These are phyloP conservation scores for Phaeosphaeriaceae sp. DNA, from an alignment of 2,329 filamentous ascomycete species.

Conservation along the genomic window DNA sequence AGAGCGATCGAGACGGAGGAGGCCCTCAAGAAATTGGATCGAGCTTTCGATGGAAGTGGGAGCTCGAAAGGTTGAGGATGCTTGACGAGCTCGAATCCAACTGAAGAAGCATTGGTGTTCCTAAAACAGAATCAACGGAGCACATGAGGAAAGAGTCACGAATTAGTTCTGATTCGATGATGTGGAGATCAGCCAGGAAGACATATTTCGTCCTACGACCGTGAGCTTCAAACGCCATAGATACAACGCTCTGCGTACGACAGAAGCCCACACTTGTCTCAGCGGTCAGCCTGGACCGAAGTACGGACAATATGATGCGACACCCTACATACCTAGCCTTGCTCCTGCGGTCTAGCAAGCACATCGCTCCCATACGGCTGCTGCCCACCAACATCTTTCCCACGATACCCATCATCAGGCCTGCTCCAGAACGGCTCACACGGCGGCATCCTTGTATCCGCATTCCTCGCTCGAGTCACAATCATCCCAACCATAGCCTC, in stretches of 20 bases:
- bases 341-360: neutral
- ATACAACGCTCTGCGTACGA: neutral
- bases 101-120: too few relatives aligned
- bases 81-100: neutral
- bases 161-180: neutral
- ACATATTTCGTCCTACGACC: too few relatives aligned
- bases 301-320: neutral
- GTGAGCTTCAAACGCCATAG: too few relatives aligned
- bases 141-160: too few relatives aligned
- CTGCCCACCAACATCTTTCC: neutral
- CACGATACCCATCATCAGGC: neutral
- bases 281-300: neutral
- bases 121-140: too few relatives aligned
- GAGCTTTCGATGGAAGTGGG: conserved; percentile 42
- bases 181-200: neutral
- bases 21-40: conserved; percentile 55
- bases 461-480: neutral
- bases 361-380: neutral
- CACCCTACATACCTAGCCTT: neutral
- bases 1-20: conserved; percentile 45
- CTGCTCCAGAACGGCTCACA: neutral
- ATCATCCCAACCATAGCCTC: neutral
- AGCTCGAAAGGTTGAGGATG: conserved; percentile 5
- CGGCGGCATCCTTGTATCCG: neutral
- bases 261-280: neutral